Evolutionary conservation across 192 early-diverging fungal species (phyloP).

Genomic region (Coemansia sp.): DNA sequence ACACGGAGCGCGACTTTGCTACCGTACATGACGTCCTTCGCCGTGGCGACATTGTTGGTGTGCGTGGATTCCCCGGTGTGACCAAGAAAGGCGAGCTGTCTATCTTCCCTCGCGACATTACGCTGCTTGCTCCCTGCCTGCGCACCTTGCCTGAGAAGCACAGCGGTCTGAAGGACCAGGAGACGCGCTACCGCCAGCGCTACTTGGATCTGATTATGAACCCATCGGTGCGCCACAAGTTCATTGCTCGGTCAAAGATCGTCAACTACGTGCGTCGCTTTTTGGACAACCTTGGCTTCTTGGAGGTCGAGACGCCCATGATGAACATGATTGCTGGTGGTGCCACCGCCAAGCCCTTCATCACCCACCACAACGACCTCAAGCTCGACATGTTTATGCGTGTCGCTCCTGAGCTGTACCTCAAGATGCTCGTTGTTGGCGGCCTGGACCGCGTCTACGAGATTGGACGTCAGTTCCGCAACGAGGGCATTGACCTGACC

Average conservation of each 20-base stretch:
- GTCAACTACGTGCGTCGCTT: slow-evolving; percentile 94
- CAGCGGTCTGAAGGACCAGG: slow-evolving; percentile 97
- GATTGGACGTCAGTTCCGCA: slow-evolving; percentile 99
- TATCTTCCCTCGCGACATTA: slow-evolving; percentile 86
- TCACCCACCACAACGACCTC: slow-evolving; percentile 99
- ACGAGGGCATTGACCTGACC: slow-evolving; percentile 96
- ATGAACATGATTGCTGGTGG: slow-evolving; percentile 99
- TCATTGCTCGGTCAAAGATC: slow-evolving; percentile 87
- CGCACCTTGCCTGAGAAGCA: slow-evolving; percentile 93
- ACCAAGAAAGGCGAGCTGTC: slow-evolving; percentile 94
- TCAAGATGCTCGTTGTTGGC: slow-evolving; percentile 98
- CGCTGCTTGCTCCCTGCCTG: slow-evolving; percentile 88
- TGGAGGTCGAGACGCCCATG: slow-evolving; percentile 99
- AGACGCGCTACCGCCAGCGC: slow-evolving; percentile 94
- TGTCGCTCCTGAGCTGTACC: slow-evolving; percentile 94
- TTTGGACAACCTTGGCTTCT: slow-evolving; percentile 91
- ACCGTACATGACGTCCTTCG: slow-evolving; percentile 79
- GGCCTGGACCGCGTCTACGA: slow-evolving; percentile 98
- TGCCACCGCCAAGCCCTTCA: slow-evolving; percentile 98
- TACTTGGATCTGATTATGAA: slow-evolving; percentile 99
- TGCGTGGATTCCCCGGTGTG: slow-evolving; percentile 85
- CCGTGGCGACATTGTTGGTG: slow-evolving; percentile 96
- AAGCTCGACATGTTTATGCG: slow-evolving; percentile 99
- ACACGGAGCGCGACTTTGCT: slow-evolving; percentile 68
- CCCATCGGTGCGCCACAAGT: slow-evolving; percentile 90